Evolutionary conservation across 345 rosid species (phyloP).

Genomic region (Murraya koenigii): DNA sequence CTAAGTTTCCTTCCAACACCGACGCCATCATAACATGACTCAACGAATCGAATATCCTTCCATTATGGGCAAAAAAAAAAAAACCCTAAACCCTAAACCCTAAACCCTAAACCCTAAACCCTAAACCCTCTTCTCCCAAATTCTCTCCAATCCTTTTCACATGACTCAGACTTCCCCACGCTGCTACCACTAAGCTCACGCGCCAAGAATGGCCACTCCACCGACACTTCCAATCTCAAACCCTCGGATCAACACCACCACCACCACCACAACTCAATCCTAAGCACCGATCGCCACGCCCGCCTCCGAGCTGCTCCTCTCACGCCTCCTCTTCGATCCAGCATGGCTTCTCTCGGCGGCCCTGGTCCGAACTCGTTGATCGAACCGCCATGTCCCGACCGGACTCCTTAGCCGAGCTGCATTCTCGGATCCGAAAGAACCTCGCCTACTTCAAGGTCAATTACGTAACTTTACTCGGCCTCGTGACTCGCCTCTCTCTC

Average conservation of each 20-base stretch:
- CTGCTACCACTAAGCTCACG: constrained; percentile 20
- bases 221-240: constrained; percentile 56
- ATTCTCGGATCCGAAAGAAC: constrained; percentile 68
- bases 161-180: not conserved
- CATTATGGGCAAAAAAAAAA: too few relatives aligned
- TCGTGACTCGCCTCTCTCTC: constrained; percentile 65
- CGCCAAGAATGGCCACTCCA: constrained; percentile 49
- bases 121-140: not conserved
- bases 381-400: constrained; percentile 59
- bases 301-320: constrained; percentile 64
- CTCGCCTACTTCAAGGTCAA: constrained; percentile 70
- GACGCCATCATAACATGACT: not conserved
- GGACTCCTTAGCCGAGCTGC: constrained; percentile 58
- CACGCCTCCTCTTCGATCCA: constrained; percentile 75
- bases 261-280: constrained; percentile 28
- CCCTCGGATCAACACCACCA: constrained; percentile 23
- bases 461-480: constrained; percentile 51
- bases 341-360: constrained; percentile 68
- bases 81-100: too few relatives aligned
- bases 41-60: not conserved
- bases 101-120: too few relatives aligned
- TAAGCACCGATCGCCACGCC: constrained; percentile 73
- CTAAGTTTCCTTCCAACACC: not conserved
- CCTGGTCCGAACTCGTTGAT: constrained; percentile 73
- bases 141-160: not conserved